A percentile compares a stretch with the other conserved stretches of the same genome.
Conservation (phyloP, 352 stramenopile genomes). For the Blastocystis sp. region DNA sequence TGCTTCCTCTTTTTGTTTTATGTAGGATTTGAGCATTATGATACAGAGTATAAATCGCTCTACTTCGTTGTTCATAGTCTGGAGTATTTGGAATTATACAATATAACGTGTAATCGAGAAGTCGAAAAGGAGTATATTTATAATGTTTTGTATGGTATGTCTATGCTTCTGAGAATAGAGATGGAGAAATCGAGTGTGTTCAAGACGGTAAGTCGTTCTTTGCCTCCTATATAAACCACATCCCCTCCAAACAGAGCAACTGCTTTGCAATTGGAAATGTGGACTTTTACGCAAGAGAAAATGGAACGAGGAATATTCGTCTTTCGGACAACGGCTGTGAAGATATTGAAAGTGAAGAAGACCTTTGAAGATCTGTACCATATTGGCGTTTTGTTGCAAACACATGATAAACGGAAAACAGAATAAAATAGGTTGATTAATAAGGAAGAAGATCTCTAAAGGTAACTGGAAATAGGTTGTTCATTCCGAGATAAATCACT, state of each 20-base stretch:
- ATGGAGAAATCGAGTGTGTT: conserved; percentile 13
- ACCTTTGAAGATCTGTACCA: conserved; percentile 7
- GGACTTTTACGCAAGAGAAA: conserved; percentile 10
- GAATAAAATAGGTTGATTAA: not conserved
- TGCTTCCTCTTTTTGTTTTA: not conserved
- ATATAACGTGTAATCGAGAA: conserved; percentile 36
- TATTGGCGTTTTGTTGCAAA: not conserved
- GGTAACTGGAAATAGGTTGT: not conserved
- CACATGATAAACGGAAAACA: not conserved
- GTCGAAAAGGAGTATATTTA: not conserved
- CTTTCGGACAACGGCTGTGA: conserved; percentile 22
- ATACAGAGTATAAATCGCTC: not conserved
- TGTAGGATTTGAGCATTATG: not conserved
- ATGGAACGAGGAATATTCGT: conserved; percentile 46
- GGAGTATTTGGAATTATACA: conserved; percentile 27
- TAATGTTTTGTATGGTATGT: conserved; percentile 1
- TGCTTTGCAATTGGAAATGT: not conserved
- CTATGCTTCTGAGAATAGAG: not conserved
- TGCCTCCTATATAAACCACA: not conserved
- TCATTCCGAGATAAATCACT: conserved; percentile 49
- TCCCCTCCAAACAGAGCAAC: not conserved
- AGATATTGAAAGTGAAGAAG: not conserved
- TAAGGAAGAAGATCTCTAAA: conserved; percentile 23
- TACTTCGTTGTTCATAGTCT: conserved; percentile 18
- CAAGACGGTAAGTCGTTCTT: conserved; percentile 39